Conservation (phyloP, 2,329 filamentous ascomycete species). For the Penicillium hordei region DNA sequence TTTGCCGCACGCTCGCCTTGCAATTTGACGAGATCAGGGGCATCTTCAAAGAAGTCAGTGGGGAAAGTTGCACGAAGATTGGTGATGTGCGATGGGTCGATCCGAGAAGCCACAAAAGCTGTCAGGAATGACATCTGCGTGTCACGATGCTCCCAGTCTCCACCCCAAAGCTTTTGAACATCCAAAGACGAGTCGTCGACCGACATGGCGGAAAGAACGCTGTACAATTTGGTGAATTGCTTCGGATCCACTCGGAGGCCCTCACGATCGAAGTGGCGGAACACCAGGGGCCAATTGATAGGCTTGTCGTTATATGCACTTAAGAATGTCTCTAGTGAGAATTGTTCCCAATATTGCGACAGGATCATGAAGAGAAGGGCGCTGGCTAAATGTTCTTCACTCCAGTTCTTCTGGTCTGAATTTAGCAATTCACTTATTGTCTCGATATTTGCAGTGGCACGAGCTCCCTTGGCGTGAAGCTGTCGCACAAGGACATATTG, state of each 20-base stretch:
- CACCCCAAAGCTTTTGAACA: constrained; percentile 87
- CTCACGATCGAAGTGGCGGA: constrained; percentile 77
- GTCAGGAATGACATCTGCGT: constrained; percentile 92
- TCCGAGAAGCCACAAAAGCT: constrained; percentile 74
- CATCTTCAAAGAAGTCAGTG: constrained; percentile 60
- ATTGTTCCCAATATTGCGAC: constrained; percentile 61
- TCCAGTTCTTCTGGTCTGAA: constrained; percentile 63
- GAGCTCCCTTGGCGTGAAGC: constrained; percentile 72
- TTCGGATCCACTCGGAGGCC: constrained; percentile 71
- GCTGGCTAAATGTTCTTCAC: constrained; percentile 77
- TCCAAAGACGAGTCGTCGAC: constrained; percentile 65
- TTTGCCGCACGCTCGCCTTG: constrained; percentile 68
- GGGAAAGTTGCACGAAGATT: constrained; percentile 76
- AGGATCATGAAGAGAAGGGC: constrained; percentile 71
- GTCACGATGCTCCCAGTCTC: constrained; percentile 78
- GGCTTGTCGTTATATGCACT: constrained; percentile 56
- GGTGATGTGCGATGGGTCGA: constrained; percentile 83
- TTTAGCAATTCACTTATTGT: constrained; percentile 61
- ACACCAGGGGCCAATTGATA: constrained; percentile 67
- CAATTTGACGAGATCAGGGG: constrained; percentile 59
- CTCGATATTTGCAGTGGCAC: constrained; percentile 74
- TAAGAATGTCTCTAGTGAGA: constrained; percentile 68
- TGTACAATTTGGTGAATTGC: constrained; percentile 80
- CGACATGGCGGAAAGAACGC: constrained; percentile 72
- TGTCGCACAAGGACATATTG: constrained; percentile 54